Evolutionary conservation across 2,329 filamentous ascomycete species (phyloP), one percentile per base, ranked within the genome.

Genomic region (Diaporthe longicolla): DNA sequence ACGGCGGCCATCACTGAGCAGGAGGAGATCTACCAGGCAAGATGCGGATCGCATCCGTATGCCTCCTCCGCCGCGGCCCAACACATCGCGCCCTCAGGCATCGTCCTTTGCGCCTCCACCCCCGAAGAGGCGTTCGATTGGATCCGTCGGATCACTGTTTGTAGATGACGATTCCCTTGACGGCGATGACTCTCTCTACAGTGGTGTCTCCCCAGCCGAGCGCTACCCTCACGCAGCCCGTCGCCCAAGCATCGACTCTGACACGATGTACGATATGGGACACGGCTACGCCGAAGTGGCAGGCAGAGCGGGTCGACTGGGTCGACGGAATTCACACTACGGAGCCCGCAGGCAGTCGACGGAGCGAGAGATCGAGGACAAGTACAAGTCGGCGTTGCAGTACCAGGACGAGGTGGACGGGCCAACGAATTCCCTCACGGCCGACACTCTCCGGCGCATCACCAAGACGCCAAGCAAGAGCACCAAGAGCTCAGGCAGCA

Each of bases 401-500:
- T 91, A 92, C 79, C 90, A 91, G 78, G 86, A 90, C 24, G 85
- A 87, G 5, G 84, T 79, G 55, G 87, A 87, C 45, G 85, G 83
- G 9, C 79, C 85, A 3, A 78, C 81, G 50, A 78, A 87, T 71
- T 85, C 86, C 2, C 80, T 92, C 72, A 92, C 91, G 4, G 87
- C 87, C 2, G 90, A 91, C 73, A 83, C 84, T 17, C 83, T 93
- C 35, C 87, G 85, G 76, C 89, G 85, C 79, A 88, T 85, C 37
- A 85, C 82, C 76, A 86, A 84, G 78, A 82, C 83, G 29, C 90
- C 87, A 83, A 90, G 87, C 79, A 86, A 86, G 32, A 91, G 88
- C 52, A 91, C 86, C 70, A 87, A 87, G 76, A 91, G 88, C 84
- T 91, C 86, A 76, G 87, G 81, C 29, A 92, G 90, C 79, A 89